Evolutionary conservation across 1,284 basidiomycete genomes (phyloP).

Genomic region (Apiotrichum sp.): DNA sequence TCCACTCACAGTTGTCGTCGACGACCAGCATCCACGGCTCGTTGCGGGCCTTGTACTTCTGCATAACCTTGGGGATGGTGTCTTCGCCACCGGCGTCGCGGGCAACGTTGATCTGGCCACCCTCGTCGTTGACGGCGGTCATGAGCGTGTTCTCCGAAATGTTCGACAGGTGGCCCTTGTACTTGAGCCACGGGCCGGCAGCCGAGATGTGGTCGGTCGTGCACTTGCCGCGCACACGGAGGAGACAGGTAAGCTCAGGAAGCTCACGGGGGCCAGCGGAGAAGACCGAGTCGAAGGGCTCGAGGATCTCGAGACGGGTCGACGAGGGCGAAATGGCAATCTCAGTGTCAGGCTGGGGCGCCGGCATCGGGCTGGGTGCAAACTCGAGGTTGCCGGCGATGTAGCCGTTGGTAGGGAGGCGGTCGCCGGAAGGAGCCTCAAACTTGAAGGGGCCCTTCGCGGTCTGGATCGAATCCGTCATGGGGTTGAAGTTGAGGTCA

Average conservation of each 20-base stretch:
- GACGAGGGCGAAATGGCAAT: slow-evolving; percentile 75
- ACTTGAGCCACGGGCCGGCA: slow-evolving; percentile 67
- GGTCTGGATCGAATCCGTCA: slow-evolving; percentile 70
- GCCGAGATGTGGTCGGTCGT: slow-evolving; percentile 65
- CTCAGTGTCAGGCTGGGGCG: slow-evolving; percentile 68
- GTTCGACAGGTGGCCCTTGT: slow-evolving; percentile 87
- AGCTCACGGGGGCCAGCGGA: slow-evolving; percentile 63
- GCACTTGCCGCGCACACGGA: slow-evolving; percentile 93
- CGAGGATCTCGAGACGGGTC: slow-evolving; percentile 76
- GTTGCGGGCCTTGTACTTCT: slow-evolving; percentile 69
- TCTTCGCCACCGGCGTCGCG: slow-evolving; percentile 65
- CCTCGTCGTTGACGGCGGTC: slow-evolving; percentile 85
- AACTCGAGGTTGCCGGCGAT: slow-evolving; percentile 68
- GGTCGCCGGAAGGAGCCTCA: slow-evolving; percentile 71
- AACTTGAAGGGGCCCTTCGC: slow-evolving; percentile 83
- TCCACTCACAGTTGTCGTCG: slow-evolving; percentile 64
- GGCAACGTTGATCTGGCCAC: slow-evolving; percentile 81
- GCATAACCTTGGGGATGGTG: slow-evolving; percentile 83
- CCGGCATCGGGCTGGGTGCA: slow-evolving; percentile 70
- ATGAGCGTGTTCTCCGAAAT: slow-evolving; percentile 89
- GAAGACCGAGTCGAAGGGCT: slow-evolving; percentile 82
- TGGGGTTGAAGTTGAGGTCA: slow-evolving; percentile 85
- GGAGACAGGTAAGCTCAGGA: slow-evolving; percentile 70
- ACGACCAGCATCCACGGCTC: slow-evolving; percentile 93
- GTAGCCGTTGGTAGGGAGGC: slow-evolving; percentile 80